Base-by-base conservation (phyloP, 345 rosid species). In the Cardamine chenopodiifolia region DNA sequence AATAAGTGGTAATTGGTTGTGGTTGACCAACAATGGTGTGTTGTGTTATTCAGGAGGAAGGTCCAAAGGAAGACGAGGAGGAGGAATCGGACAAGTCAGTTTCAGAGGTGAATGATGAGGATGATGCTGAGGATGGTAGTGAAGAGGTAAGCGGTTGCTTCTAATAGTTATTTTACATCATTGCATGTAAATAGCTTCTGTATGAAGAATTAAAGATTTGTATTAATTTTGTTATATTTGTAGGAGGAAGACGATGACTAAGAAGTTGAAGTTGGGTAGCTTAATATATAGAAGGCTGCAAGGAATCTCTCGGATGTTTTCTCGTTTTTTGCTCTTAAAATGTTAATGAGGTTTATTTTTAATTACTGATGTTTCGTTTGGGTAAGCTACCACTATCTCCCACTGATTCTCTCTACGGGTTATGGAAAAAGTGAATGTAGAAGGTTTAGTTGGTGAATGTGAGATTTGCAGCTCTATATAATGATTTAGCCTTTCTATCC, bases 81-180 rank as follows among this genome's bases (percentile, higher is more conserved):
- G 98, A 79, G 13, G 99, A 92, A 60, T 95, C 99, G 5, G 99
- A 90, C 82, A 95, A 95, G 87, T 95, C 99, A 0, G 74, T 86
- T 54, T 95, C 99, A 0, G 99, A 95, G 82, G 96, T 95, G 35
- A 86, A 92, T 54, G 96, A 95, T 37, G 97, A 90, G 13, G 96
- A 90, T 4, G 97, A 94, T 19, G 91, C 88, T 0, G 93, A 89
- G 2, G 97, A 87, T 20, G 98, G 84, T 15, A 88, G 91, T 12
- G 97, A 79, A 2, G 99, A 92, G 85, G 99, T 87, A 10, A 5
- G 25, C 5, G n/a, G 14, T 25, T 53, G 3, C 31, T 32, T 40
- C 13, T 49, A 1, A 6, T 3, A 18, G 25, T 15, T 23, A 4
- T 6, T 8, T 28, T 6, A 26, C 68, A 26, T 58, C 45, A 2